A percentile compares a stretch with the other conserved stretches of the same genome.
Conservation (phyloP, 371 early-diverging fungal species). For the Mucor irregularis region DNA sequence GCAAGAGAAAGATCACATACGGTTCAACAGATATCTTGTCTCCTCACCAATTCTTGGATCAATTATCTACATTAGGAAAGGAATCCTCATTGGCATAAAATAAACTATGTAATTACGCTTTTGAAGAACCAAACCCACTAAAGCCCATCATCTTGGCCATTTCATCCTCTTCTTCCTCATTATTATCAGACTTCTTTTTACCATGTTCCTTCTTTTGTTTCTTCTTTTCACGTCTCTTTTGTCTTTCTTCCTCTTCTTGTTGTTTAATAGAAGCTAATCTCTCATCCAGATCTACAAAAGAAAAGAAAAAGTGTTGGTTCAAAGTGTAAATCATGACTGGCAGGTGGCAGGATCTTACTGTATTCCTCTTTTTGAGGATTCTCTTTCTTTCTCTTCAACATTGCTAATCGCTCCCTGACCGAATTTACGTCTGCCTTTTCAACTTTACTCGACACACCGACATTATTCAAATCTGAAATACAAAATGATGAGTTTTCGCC, state of each 20-base stretch:
- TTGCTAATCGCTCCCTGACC: constrained; percentile 56
- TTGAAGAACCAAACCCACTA: constrained; percentile 48
- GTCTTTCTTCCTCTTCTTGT: constrained; percentile 55
- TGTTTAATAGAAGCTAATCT: constrained; percentile 46
- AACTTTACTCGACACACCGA: constrained; percentile 80
- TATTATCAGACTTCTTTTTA: constrained; percentile 37
- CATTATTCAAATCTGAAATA: constrained; percentile 40
- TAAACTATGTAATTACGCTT: constrained; percentile 19
- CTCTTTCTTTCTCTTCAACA: constrained; percentile 60
- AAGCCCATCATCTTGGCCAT: constrained; percentile 59
- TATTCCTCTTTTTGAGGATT: constrained; percentile 53
- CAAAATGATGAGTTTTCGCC: too few species aligned
- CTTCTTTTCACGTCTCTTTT: constrained; percentile 49
- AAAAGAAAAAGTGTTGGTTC: background rate
- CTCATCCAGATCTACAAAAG: constrained; percentile 53
- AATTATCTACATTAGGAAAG: constrained; percentile 70
- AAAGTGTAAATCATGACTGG: background rate
- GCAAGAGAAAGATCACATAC: constrained; percentile 87
- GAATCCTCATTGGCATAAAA: constrained; percentile 25
- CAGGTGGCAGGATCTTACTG: too few species aligned
- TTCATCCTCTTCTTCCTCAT: constrained; percentile 36
- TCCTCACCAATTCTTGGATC: constrained; percentile 82
- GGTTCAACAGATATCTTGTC: constrained; percentile 95
- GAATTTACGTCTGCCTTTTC: constrained; percentile 58
- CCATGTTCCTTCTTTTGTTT: constrained; percentile 52